phyloP scores from a whole-genome alignment of 768 basidiomycete genomes.

The Lyophyllum shimeji region DNA sequence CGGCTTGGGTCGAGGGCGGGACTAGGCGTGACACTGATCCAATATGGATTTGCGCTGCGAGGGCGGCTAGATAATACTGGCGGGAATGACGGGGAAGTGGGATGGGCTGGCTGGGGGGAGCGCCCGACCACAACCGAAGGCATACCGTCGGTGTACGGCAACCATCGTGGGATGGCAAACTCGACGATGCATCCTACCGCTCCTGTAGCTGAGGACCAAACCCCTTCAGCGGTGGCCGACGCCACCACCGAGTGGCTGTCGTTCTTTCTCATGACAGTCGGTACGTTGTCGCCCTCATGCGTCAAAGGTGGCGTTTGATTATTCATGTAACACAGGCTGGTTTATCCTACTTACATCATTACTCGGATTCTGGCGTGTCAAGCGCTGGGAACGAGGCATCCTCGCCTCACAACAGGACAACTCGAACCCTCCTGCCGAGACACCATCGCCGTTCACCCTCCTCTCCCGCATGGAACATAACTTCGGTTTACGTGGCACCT shows the following conservation, averaged over 20 bases:
- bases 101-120: constrained; percentile 32
- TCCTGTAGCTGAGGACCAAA: constrained; percentile 34
- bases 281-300: constrained; percentile 31
- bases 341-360: constrained; percentile 88
- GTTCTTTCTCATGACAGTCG: constrained; percentile 91
- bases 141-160: constrained; percentile 42
- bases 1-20: constrained; percentile 93
- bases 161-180: constrained; percentile 16
- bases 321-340: constrained; percentile 52
- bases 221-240: constrained; percentile 45
- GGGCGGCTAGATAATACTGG: constrained; percentile 45
- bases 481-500: constrained; percentile 38
- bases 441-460: constrained; percentile 19
- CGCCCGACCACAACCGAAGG: constrained; percentile 45
- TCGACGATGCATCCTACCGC: constrained; percentile 13
- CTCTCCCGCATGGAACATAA: constrained; percentile 37
- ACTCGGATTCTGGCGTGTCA: constrained; percentile 87
- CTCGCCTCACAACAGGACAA: constrained; percentile 52
- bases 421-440: constrained; percentile 19
- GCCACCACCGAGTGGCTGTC: constrained; percentile 92
- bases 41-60: constrained; percentile 87
- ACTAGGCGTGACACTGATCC: constrained; percentile 93
- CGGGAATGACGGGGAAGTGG: constrained; percentile 26
- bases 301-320: neutral
- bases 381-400: constrained; percentile 83